Evolutionary conservation across 2,329 filamentous ascomycete species (phyloP), one percentile per base, ranked within the genome.

Genomic region (Lanzia echinophila): DNA sequence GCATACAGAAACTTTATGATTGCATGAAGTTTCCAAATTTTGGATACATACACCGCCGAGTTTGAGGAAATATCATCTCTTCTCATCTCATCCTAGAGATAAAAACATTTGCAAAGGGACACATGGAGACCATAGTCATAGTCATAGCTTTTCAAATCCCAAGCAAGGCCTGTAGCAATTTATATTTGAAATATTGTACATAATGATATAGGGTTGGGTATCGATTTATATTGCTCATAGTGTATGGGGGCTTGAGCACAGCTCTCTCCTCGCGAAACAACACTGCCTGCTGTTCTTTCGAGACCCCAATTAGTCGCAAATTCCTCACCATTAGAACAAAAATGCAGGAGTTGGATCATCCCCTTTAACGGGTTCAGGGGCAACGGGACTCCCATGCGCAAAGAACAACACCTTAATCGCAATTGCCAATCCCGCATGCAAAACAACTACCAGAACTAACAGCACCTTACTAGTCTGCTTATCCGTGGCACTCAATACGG

Each of bases 351-450:
- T 36, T 15, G 57, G 38, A 20, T 53, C 24, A n/a, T 42, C 34
- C 45, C 51, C 22, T 55, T 51, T n/a, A 31, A 43, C 32, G 62
- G 55, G 31, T 42, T 45, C 4, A 54, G 64, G 62, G 42, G 58
- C 56, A 8, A 54, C 76, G 48, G 82, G 81, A 70, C 86, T 90
- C 47, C 79, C 83, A 62, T 88, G 84, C 62, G 90, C 91, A 72
- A 99, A 99, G 79, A 97, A 97, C 28, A 97, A 74, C 56, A 96
- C 86, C 79, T 97, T 97, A 72, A 99, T 97, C 4, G 92, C 88
- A 64, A 97, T 82, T 1, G 92, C 83, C 61, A 99, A 77, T n/a
- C 87, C 94, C 28, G 90, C 85, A 73, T 99, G 94, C 58, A 97
- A 76, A 31, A 81, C 79, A 31, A 97, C 79, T 24, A 99, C 91